phyloP scores from a whole-genome alignment of 345 rosid species.

The Hibiscus tridactylites region DNA sequence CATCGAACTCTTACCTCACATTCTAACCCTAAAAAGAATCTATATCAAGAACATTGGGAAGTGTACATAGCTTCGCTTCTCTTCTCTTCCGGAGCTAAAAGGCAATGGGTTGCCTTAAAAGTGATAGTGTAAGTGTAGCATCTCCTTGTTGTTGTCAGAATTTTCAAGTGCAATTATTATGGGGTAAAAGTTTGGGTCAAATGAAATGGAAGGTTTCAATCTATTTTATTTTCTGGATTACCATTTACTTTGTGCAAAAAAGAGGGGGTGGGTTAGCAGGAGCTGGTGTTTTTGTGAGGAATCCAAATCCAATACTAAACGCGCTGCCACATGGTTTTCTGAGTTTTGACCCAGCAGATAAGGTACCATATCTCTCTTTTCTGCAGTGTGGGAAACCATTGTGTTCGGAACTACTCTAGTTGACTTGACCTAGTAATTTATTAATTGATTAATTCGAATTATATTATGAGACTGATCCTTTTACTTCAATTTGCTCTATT shows the following conservation, averaged over 20 bases:
- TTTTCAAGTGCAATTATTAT: slow-evolving; percentile 10
- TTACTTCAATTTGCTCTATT: too few relatives aligned
- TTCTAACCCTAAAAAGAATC: too few relatives aligned
- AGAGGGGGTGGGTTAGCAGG: background rate
- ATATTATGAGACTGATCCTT: too few relatives aligned
- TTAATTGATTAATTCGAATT: too few relatives aligned
- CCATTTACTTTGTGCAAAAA: background rate
- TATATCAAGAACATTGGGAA: background rate
- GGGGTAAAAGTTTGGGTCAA: background rate
- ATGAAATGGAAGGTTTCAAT: background rate
- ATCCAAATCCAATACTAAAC: background rate
- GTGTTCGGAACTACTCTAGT: background rate
- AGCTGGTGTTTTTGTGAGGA: background rate
- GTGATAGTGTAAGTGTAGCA: background rate
- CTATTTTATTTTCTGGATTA: too few relatives aligned
- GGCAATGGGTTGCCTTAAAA: background rate
- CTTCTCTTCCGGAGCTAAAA: background rate
- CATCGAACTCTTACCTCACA: too few relatives aligned
- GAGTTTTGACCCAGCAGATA: background rate
- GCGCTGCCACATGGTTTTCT: background rate
- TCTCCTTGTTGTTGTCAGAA: slow-evolving; percentile 1
- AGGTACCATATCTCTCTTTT: background rate
- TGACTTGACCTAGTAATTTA: too few relatives aligned
- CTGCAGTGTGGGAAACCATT: background rate
- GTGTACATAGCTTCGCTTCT: background rate